Base-by-base conservation (phyloP, 805 yeast genomes). In the Candida nitratophila region DNA sequence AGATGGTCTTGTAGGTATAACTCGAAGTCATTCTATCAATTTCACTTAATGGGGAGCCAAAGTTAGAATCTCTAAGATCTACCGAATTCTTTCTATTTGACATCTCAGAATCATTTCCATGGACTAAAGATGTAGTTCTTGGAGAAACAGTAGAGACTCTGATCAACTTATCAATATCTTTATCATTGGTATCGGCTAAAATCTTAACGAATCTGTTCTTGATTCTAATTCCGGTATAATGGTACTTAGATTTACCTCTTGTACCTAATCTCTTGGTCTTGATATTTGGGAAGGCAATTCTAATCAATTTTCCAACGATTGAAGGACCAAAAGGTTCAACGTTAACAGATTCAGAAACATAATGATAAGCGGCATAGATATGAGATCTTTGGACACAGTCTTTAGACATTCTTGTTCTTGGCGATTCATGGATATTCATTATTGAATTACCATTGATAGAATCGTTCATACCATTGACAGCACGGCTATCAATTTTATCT, bases 201-300 rank as follows among this genome's bases (percentile, higher is more conserved):
- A 50, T 12, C 30, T 39, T 42, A 14, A 44, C 27, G 35, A 44
- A 48, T 3, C 36, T 37, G 12, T 47, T 45, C 26, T 47, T 50
- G 27, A 52, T 31, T 30, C 49, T 73, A 42, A 87, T 70, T 2
- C 93, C 93, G 61, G 88, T 81, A 56, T 85, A 86, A 60, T 86
- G 91, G 61, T 87, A 87, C 57, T 83, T 83, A 6, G 91, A 79
- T 55, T 81, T 83, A 2, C 89, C 88, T 33, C 93, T 71, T 60
- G 81, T 77, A 1, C 96, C 96, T 41, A 87, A 67, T 44, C 96
- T 71, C 49, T 90, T 74, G 0, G 91, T 83, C 31, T 78, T 76
- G 47, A 86, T 65, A 46, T 70, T 70, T 0, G 93, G 90, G 52
- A 75, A 84, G 7, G 77, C 64, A 3, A 79, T 66, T 44, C 83